Base-by-base conservation (phyloP, 352 stramenopile genomes). In the Phytophthora pistaciae region DNA sequence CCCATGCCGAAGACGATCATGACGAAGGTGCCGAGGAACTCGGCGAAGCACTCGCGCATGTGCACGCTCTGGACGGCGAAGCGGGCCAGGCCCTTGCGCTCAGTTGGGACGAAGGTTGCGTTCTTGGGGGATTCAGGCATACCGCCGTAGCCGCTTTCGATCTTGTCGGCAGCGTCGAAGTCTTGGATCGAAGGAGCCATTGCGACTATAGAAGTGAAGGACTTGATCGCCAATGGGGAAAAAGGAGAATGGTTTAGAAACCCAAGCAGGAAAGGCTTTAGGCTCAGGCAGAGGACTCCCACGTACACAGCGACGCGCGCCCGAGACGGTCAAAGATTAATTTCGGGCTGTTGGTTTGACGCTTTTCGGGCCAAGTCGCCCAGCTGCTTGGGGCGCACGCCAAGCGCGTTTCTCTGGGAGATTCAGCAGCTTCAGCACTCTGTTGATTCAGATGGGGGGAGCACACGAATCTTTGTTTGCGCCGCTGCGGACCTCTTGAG, bases 1-100 rank as follows among this genome's bases (percentile, higher is more conserved):
- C 79, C 82, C 44, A 79, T 72, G 49, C 82, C 79, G 69, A 87
- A 90, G 23, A 68, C 61, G 68, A 90, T 75, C 58, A 88, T 69
- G 29, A 89, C 68, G 54, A 86, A 78, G 6, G 79, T 86, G 56
- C 76, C 71, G 36, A 84, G 74, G 56, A 80, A 82, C 61, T 82
- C 77, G 42, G 70, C 71, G 48, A 80, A 60, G 61, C 77, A 82
- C 60, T 84, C 72, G 36, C 72, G 70, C 25, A 72, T 18, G 57
- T 75, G 74, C 76, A 60, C 55, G 48, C 59, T 69, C 23, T 62
- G 10, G 44, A 64, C 50, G 18, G 56, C 64, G 49, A 73, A 64
- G 29, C 46, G 54, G 64, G 75, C 75, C 18, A 87, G 48, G 42
- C 82, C 84, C 61, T 85, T 70, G n/a, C 79, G 79, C 10, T 66